Percentiles rank a stretch among this genome's conserved stretches.
Conservation (phyloP, 177 flowering plant species). For the Vitis hybrid region DNA sequence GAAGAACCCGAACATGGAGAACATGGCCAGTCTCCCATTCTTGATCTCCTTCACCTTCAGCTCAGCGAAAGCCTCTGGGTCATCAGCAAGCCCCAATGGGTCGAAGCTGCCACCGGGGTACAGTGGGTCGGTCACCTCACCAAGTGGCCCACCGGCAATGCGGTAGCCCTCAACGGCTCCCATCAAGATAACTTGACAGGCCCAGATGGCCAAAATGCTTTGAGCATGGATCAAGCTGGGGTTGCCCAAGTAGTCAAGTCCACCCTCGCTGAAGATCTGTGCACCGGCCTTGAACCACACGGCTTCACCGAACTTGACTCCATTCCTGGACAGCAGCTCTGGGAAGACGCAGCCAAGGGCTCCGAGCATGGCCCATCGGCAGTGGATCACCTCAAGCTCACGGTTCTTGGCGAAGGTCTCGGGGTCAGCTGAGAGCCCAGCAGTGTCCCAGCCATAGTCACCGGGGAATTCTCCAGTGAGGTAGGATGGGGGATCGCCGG, state of each 20-base stretch:
- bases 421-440: slow-evolving; percentile 40
- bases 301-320: slow-evolving; percentile 22
- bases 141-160: slow-evolving; percentile 40
- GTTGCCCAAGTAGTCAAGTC: slow-evolving; percentile 46
- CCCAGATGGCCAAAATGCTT: slow-evolving; percentile 47
- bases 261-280: slow-evolving; percentile 47
- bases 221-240: slow-evolving; percentile 44
- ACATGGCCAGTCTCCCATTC: slow-evolving; percentile 19
- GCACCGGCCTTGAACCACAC: slow-evolving; percentile 42
- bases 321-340: slow-evolving; percentile 39
- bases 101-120: slow-evolving; percentile 44
- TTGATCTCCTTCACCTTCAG: slow-evolving; percentile 51
- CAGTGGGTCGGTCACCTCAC: slow-evolving; percentile 42
- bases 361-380: slow-evolving; percentile 44
- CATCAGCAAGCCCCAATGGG: slow-evolving; percentile 28
- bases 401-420: slow-evolving; percentile 42
- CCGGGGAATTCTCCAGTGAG: slow-evolving; percentile 44
- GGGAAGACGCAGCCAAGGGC: slow-evolving; percentile 43
- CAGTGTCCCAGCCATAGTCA: slow-evolving; percentile 47
- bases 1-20: slow-evolving; percentile 46
- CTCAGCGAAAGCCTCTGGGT: slow-evolving; percentile 45
- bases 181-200: slow-evolving; percentile 40
- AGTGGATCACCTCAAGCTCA: slow-evolving; percentile 39
- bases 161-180: slow-evolving; percentile 36
- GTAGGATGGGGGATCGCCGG: slow-evolving; percentile 39